phyloP scores from a whole-genome alignment of 164 flowering plant genomes.

The Berberis vulgaris region DNA sequence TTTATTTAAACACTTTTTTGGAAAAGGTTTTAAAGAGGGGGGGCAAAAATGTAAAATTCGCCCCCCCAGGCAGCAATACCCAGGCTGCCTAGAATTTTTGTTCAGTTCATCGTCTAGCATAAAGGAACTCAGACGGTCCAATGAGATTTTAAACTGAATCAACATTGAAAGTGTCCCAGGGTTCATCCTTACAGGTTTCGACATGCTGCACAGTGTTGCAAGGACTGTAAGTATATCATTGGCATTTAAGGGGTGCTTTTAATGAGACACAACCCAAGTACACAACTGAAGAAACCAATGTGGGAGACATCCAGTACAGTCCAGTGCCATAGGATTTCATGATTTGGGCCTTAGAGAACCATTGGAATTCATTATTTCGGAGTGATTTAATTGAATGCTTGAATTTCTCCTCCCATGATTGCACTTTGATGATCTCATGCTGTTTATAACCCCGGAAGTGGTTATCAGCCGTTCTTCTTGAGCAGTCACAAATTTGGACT shows the following conservation, averaged over 20 bases:
- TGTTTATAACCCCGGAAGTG: constrained; percentile 75
- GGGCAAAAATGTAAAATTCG: too few species aligned
- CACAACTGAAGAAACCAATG: constrained; percentile 53
- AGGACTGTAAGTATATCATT: constrained; percentile 70
- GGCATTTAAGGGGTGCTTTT: constrained; percentile 54
- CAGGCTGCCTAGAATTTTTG: too few species aligned
- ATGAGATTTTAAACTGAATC: constrained; percentile 75
- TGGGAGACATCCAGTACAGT: constrained; percentile 79
- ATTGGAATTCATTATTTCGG: constrained; percentile 52
- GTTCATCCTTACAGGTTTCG: constrained; percentile 63
- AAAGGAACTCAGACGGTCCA: constrained; percentile 53
- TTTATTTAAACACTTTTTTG: too few species aligned
- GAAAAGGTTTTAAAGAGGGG: too few species aligned
- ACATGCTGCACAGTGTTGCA: constrained; percentile 50
- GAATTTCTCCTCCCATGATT: constrained; percentile 90
- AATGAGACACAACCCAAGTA: constrained; percentile 51
- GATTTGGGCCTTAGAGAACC: constrained; percentile 44
- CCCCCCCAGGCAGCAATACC: too few species aligned
- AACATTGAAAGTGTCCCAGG: constrained; percentile 65
- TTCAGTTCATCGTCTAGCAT: constrained; percentile 58
- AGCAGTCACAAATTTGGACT: constrained; percentile 43
- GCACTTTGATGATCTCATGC: constrained; percentile 79
- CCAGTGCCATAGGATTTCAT: constrained; percentile 33
- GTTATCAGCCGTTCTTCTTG: constrained; percentile 68
- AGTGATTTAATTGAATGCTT: constrained; percentile 36